Conservation (phyloP, 2,329 filamentous ascomycete genomes). For the Cordyceps tenuipes region DNA sequence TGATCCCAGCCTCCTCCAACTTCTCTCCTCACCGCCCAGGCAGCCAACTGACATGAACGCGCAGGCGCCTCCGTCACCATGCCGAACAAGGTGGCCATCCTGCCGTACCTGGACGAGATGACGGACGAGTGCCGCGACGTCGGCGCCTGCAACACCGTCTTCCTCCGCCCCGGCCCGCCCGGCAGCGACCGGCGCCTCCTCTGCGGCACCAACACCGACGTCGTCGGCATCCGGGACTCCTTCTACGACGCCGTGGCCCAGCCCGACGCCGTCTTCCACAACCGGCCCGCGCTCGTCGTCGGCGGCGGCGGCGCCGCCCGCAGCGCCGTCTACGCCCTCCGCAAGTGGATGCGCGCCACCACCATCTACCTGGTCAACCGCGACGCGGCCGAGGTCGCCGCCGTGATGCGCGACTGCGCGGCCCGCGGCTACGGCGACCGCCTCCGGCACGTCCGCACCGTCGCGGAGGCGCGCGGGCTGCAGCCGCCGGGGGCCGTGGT, state of each 20-base stretch:
- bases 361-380: slow-evolving; percentile 72
- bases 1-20: no score
- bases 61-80: slow-evolving; percentile 67
- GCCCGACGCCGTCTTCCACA: slow-evolving; percentile 40
- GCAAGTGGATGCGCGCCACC: slow-evolving; percentile 58
- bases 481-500: slow-evolving; percentile 59
- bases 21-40: no score
- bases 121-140: slow-evolving; percentile 65
- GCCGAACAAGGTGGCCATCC: slow-evolving; percentile 74
- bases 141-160: slow-evolving; percentile 75
- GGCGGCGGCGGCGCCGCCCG: slow-evolving; percentile 74
- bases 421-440: slow-evolving; percentile 49
- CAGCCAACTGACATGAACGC: background rate
- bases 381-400: slow-evolving; percentile 56
- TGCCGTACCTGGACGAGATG: slow-evolving; percentile 63
- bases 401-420: slow-evolving; percentile 56
- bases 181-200: slow-evolving; percentile 43
- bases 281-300: slow-evolving; percentile 61
- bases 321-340: slow-evolving; percentile 66
- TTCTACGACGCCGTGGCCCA: slow-evolving; percentile 49
- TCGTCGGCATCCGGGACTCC: slow-evolving; percentile 66
- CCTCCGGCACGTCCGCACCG: slow-evolving; percentile 52
- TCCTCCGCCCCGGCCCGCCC: slow-evolving; percentile 42
- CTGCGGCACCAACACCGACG: slow-evolving; percentile 75
- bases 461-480: slow-evolving; percentile 50